Percentiles rank a stretch among this genome's conserved stretches.
These are phyloP conservation scores for Circinella minor DNA, from an alignment of 371 early-diverging fungal genomes.

Conservation along the genomic window DNA sequence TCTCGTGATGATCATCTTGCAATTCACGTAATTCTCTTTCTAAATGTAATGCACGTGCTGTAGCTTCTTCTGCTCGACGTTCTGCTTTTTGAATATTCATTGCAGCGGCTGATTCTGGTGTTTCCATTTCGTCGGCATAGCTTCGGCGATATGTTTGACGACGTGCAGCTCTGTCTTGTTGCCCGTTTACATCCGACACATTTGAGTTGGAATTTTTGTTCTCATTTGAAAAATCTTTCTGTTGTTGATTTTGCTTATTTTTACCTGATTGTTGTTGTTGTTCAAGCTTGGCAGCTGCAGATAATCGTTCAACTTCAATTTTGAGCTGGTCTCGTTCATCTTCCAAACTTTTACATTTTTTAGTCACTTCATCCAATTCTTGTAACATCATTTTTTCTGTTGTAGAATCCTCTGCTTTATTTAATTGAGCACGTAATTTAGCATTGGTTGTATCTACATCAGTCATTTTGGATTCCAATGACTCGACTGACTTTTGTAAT, in stretches of 20 bases:
- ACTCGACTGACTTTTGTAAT: conserved; percentile 32
- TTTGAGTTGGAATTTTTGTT: background rate
- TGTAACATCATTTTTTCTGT: conserved; percentile 36
- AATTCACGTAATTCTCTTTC: conserved; percentile 28
- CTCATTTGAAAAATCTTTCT: background rate
- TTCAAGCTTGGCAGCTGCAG: background rate
- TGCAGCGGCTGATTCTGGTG: conserved; percentile 29
- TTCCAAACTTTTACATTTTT: conserved; percentile 24
- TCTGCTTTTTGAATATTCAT: conserved; percentile 17
- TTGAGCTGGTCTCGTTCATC: conserved; percentile 36
- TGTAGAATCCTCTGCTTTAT: conserved; percentile 18
- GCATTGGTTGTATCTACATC: conserved; percentile 7
- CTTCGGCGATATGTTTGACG: conserved; percentile 28
- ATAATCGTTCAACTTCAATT: conserved; percentile 15
- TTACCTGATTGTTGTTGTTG: background rate
- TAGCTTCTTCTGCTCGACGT: conserved; percentile 23
- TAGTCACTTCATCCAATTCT: conserved; percentile 34
- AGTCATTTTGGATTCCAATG: conserved; percentile 21
- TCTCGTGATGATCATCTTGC: conserved; percentile 37
- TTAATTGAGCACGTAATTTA: conserved; percentile 19
- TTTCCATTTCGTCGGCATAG: conserved; percentile 41
- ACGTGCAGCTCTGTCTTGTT: conserved; percentile 8
- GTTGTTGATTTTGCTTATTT: conserved; percentile 1
- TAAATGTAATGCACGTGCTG: conserved; percentile 24
- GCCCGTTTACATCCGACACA: background rate